Base-by-base conservation (phyloP, 179 eudicot genomes). In the Silene noctiflora region DNA sequence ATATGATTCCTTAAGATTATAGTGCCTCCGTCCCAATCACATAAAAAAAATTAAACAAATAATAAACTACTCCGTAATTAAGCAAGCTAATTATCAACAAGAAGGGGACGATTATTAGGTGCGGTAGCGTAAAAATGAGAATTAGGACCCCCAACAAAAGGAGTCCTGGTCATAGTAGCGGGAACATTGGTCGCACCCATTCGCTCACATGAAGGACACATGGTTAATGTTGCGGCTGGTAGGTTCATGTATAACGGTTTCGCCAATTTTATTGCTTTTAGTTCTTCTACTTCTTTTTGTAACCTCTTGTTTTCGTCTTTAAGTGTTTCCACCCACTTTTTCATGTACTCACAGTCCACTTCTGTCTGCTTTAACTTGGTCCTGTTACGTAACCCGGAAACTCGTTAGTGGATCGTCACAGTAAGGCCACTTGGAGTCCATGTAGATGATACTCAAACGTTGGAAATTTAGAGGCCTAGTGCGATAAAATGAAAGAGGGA, bases 321-420 rank as follows among this genome's bases (percentile, higher is more conserved):
- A 3, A 85, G 64, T 3, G 86, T 76, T 33, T 81, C 88, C 48
- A 81, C 83, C 61, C 84, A 85, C 55, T 85, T 85, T 51, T 81
- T 85, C 31, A 83, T 64, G 29, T 81, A 74, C 76, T 85, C 86
- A 13, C 84, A 85, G 39, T 85, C 86, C n/a, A 78, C 79, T 46
- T 85, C 88, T 17, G 88, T 85, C 46, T 85, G 86, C 78, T 85
- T 85, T 25, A 85, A 76, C 9, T 85, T 85, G 5, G 86, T 85
- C 81, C 88, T 85, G 82, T 72, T n/a, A 17, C 55, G 7, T 10
- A 20, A 19, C 29, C 29, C 10, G 46, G 46, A 39, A 39, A 39
- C 1, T 39, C 46, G 46, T 39, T 39, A 39, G 46, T 39, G 46
- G 11, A 39, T 39, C 11, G 46, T 39, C 46, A 4, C 46, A 39